Base-by-base conservation (phyloP, 345 rosid species). In the Hevea brasiliensis region DNA sequence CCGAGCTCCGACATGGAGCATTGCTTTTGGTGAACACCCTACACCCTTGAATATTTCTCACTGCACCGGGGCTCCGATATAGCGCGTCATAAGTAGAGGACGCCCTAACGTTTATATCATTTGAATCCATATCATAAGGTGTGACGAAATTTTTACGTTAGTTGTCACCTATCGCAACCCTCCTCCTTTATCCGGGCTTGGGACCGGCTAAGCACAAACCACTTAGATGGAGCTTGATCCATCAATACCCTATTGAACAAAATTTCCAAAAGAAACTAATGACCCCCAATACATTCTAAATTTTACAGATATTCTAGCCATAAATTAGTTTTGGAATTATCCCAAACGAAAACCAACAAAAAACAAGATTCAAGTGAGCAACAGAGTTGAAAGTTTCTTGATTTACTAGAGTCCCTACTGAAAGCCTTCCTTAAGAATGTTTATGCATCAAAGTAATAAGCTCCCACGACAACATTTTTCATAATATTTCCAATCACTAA, bases 221-320 rank as follows among this genome's bases (percentile, higher is more conserved):
- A n/a, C n/a, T n/a, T n/a, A n/a, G n/a, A n/a, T n/a, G n/a, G n/a
- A n/a, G n/a, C 96, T 82, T 66, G 97, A 92, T 65, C 99, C 98
- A 81, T 95, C 99, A 76, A 95, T 92, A 55, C 96, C 92, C 98
- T 95, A 76, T 73, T 94, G 97, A 76, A 94, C 97, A 0, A 80
- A 81, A 32, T 32, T 82, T 94, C 98, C 79, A 92, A 65, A 53
- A 94, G 97, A 32, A 32, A 32, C 37, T 32, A 32, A 69, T 51
- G 45, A 35, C 50, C 29, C 42, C 66, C 17, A 40, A 65, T 67
- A 4, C 51, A 56, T 70, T 67, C 44, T 32, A 40, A 15, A 57
- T 26, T 65, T 66, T 61, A 24, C 48, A 27, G n/a, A n/a, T n/a
- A n/a, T n/a, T n/a, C n/a, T n/a, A n/a, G 42, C 12, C 7, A 66